phyloP scores from a whole-genome alignment of 805 yeast species.

The Saturnispora dispora region DNA sequence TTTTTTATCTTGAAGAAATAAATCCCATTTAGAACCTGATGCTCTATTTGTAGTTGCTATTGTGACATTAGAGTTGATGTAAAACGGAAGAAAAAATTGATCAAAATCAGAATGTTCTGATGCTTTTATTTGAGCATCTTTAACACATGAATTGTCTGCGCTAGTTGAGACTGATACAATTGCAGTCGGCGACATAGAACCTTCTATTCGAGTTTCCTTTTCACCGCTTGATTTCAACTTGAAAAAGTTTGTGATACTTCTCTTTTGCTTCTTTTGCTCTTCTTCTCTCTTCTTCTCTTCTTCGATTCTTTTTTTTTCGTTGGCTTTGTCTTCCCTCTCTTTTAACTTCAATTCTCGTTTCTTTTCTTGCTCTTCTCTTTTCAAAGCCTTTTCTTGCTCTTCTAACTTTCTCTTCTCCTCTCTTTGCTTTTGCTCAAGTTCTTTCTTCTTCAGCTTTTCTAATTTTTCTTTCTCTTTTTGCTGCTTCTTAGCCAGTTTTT shows the following conservation, averaged over 20 bases:
- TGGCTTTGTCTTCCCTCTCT: slow-evolving; percentile 20
- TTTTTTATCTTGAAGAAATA: slow-evolving; percentile 1
- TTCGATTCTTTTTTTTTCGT: slow-evolving; percentile 17
- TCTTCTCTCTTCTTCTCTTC: slow-evolving; percentile 20
- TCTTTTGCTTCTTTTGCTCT: slow-evolving; percentile 20
- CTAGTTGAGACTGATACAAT: not conserved
- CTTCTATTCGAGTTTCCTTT: not conserved
- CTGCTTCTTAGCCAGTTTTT: slow-evolving; percentile 13
- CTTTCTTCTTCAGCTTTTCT: slow-evolving; percentile 20
- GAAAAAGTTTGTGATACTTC: slow-evolving; percentile 28
- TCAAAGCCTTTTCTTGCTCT: slow-evolving; percentile 25
- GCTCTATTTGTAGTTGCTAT: slow-evolving; percentile 4
- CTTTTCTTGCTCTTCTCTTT: slow-evolving; percentile 23
- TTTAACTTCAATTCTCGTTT: slow-evolving; percentile 29
- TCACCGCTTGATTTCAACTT: slow-evolving; percentile 17
- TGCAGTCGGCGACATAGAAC: not conserved
- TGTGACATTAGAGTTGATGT: slow-evolving; percentile 20
- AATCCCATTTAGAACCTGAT: slow-evolving; percentile 10
- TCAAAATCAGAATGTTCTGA: slow-evolving; percentile 15
- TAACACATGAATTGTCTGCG: not conserved
- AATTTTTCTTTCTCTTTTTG: slow-evolving; percentile 23
- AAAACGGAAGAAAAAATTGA: slow-evolving; percentile 24
- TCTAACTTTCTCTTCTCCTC: slow-evolving; percentile 19
- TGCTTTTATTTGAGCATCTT: not conserved
- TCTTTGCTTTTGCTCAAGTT: slow-evolving; percentile 18